Evolutionary conservation across 2,329 filamentous ascomycete genomes (phyloP).

Genomic region (Paramyrothecium sp.): DNA sequence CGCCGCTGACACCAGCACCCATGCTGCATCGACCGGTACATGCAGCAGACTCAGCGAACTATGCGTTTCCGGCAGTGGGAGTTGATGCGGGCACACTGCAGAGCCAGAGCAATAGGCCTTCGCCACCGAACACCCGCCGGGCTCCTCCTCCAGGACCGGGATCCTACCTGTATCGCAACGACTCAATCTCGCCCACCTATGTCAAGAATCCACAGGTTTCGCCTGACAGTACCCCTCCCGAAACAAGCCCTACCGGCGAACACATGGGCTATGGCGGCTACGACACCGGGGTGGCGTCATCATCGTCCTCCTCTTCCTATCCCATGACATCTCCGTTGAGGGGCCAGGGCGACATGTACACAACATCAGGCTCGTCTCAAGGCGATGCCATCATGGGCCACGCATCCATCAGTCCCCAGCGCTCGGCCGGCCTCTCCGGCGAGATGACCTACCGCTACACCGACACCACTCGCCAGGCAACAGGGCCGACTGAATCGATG

Average conservation of each 20-base stretch:
- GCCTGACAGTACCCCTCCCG: slow-evolving; percentile 2
- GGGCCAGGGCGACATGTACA: slow-evolving; percentile 11
- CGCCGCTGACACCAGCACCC: slow-evolving; percentile 11
- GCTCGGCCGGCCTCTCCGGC: slow-evolving; percentile 3
- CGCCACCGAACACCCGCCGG: neutral
- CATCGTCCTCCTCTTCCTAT: neutral
- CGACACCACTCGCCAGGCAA: slow-evolving; percentile 19
- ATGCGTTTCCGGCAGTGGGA: slow-evolving; percentile 17
- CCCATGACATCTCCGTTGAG: neutral
- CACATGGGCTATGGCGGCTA: slow-evolving; percentile 8
- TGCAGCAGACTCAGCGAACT: slow-evolving; percentile 9
- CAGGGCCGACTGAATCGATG: neutral
- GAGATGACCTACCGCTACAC: slow-evolving; percentile 29
- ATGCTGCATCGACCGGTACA: slow-evolving; percentile 10
- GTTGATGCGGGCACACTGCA: neutral
- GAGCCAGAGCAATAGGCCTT: neutral
- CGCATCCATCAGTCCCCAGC: slow-evolving; percentile 9
- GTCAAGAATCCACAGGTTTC: slow-evolving; percentile 9
- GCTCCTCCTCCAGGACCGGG: neutral
- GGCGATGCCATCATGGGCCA: neutral
- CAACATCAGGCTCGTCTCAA: slow-evolving; percentile 2
- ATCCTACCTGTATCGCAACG: slow-evolving; percentile 20
- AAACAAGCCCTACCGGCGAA: slow-evolving; percentile 4
- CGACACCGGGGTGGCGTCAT: slow-evolving; percentile 3
- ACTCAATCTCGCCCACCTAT: slow-evolving; percentile 20